Conservation (phyloP, 148 eudicot species). For the Diospyros lotus region DNA sequence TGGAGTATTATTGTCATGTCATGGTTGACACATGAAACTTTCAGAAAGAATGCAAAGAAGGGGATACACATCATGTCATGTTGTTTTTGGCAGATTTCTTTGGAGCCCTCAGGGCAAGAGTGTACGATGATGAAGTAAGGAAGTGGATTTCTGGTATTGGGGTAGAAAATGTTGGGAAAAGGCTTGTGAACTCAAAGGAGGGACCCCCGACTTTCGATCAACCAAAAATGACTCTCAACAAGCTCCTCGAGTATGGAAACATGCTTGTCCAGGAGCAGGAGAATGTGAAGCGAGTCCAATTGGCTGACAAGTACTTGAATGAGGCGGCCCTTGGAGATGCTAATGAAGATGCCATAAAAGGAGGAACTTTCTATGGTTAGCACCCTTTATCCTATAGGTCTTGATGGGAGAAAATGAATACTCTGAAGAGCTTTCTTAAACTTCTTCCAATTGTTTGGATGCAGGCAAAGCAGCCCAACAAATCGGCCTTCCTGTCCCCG, state of each 20-base stretch:
- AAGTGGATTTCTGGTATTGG: slow-evolving; percentile 49
- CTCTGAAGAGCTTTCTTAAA: no score
- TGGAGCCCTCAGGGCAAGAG: slow-evolving; percentile 85
- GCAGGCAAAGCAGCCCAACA: no score
- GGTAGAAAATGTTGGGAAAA: slow-evolving; percentile 54
- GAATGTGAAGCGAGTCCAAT: slow-evolving; percentile 86
- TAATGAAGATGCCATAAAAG: slow-evolving; percentile 54
- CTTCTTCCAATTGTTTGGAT: no score
- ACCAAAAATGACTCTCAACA: slow-evolving; percentile 58
- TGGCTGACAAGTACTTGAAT: slow-evolving; percentile 65
- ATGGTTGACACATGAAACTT: no score
- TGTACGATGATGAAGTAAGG: slow-evolving; percentile 80
- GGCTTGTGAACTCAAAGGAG: slow-evolving; percentile 72
- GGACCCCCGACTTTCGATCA: slow-evolving; percentile 69
- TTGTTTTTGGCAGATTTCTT: slow-evolving; percentile 55
- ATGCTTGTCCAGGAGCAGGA: slow-evolving; percentile 81
- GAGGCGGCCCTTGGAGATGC: slow-evolving; percentile 85
- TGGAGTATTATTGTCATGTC: no score
- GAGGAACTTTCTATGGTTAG: slow-evolving; percentile 66
- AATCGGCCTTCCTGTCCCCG: no score
- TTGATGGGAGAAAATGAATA: no score
- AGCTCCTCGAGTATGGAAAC: slow-evolving; percentile 70
- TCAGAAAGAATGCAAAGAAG: no score
- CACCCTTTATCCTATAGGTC: slow-evolving; percentile 13
- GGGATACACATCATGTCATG: no score